Evolutionary conservation across 208 protist genomes (phyloP), one percentile per base, ranked within the genome.

Genomic region (Leishmania tarentolae): DNA sequence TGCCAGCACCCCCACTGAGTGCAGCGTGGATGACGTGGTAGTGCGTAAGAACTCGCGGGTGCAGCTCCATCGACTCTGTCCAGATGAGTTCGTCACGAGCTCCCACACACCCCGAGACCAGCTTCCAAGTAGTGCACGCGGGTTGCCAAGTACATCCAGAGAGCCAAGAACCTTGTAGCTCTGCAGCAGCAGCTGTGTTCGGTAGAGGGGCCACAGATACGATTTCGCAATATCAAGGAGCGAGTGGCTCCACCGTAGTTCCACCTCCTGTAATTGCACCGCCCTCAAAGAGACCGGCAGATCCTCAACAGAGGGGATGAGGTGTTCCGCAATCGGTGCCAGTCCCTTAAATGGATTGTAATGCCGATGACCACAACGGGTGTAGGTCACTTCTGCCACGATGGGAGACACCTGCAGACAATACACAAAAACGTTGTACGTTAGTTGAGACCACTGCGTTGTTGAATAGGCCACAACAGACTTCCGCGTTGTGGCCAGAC

Each of bases 131-230:
- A 97, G 76, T 15, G 87, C 87, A 6, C 92, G 71, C 15, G 94
- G 94, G 79, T 97, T 97, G 40, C 94, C 92, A 1, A 96, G 78
- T 35, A 89, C 68, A 78, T 95, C 92, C 37, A 97, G 79, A 9
- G 91, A 94, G 50, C 92, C 94, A 52, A 97, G 31, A 37, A 97
- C 85, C 76, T 94, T 93, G 77, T 90, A 94, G 42, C 87, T 76
- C 81, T 97, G 94, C 75, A 95, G 63, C n/a, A 94, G 46, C 68
- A 95, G 53, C 78, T 92, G 92, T 1, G 80, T 88, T 42, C 88
- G 83, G 81, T 96, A 97, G 5, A 84, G 80, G 0, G 87, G 86
- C 80, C 86, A 93, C 46, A 95, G 52, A 24, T 92, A 76, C 6
- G 76, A 78, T 6, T 72, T n/a, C 0, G 92, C n/a, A 44, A 87